Base-by-base conservation (phyloP, 1,284 basidiomycete genomes). In the Ustilago curta region DNA sequence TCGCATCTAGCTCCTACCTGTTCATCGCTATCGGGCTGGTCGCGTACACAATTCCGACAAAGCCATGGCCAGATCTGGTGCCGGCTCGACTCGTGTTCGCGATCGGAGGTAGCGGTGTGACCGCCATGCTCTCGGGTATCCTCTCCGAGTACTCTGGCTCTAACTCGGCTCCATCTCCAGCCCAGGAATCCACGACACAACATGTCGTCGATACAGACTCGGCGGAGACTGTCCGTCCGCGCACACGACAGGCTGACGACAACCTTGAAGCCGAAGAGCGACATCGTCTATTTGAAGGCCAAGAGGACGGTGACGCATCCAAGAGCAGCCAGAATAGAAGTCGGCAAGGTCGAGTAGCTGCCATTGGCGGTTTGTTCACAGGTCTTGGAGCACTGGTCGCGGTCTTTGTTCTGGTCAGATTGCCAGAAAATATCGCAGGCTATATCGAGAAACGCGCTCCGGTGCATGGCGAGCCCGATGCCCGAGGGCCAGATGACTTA, bases 1-100 rank as follows among this genome's bases (percentile, higher is more conserved):
- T 80, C n/a, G 72, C 77, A 0, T 59, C 70, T 8, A 42, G 57
- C 1, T 71, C 71, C 3, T 80, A 78, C 49, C 25, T 65, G 18
- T 76, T 80, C 53, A 65, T 80, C 19, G 47, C 76, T 9, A 8
- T 63, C 2, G 78, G 76, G 8, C 54, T 80, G 4, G 50, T 73
- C 2, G 21, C 59, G 4, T 80, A 76, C 47, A 78, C 78, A 3
- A 23, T 73, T 0, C 77, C 78, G 1, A 54, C 27, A 21, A 64
- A 60, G 42, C 70, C 78, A 23, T 80, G 76, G 78, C 78, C 78
- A 2, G 70, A 70, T 31, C 58, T 80, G 18, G 53, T 80, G 3
- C 59, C 59, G 25, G 67, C 76, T 31, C 62, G 78, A 35, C 70
- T 80, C 19, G 52, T 80, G 47, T 80, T 80, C 47, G 78, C 78